phyloP scores from a whole-genome alignment of 1,284 basidiomycete species.

The Microbotryum violaceum region DNA sequence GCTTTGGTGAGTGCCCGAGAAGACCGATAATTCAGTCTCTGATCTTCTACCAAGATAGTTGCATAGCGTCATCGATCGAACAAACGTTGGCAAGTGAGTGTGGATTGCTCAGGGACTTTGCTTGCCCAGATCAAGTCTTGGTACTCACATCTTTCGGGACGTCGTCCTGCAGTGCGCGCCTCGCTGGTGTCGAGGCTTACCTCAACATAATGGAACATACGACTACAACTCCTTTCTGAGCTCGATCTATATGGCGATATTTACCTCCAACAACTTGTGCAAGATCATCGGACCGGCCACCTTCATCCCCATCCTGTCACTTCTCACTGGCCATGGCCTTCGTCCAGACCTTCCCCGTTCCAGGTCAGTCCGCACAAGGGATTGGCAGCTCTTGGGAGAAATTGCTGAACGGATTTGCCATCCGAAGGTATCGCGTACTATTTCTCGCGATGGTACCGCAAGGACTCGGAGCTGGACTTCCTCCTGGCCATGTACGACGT shows the following conservation, averaged over 20 bases:
- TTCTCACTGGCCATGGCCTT: constrained; percentile 32
- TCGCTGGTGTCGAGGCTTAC: constrained; percentile 53
- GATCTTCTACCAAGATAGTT: too few relatives aligned
- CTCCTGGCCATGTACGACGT: constrained; percentile 32
- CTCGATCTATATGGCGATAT: constrained; percentile 44
- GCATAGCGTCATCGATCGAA: background rate
- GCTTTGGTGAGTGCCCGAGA: constrained; percentile 29
- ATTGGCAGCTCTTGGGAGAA: too few relatives aligned
- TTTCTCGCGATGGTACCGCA: constrained; percentile 39
- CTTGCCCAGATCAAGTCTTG: too few relatives aligned
- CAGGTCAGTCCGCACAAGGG: background rate
- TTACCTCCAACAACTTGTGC: constrained; percentile 51
- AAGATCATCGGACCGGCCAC: constrained; percentile 50
- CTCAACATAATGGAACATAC: constrained; percentile 48
- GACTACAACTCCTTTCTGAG: constrained; percentile 21
- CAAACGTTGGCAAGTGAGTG: constrained; percentile 41
- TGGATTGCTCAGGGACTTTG: too few relatives aligned
- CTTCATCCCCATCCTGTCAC: constrained; percentile 35
- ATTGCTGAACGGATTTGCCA: too few relatives aligned
- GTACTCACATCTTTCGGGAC: too few relatives aligned
- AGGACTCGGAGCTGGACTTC: constrained; percentile 37
- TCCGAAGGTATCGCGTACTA: constrained; percentile 34
- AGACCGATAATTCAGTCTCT: too few relatives aligned
- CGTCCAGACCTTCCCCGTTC: constrained; percentile 27
- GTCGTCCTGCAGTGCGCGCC: constrained; percentile 42